A percentile compares a stretch with the other conserved stretches of the same genome.
phyloP scores from a whole-genome alignment of 2,329 filamentous ascomycete genomes.

The Thielaviopsis ethacetica region DNA sequence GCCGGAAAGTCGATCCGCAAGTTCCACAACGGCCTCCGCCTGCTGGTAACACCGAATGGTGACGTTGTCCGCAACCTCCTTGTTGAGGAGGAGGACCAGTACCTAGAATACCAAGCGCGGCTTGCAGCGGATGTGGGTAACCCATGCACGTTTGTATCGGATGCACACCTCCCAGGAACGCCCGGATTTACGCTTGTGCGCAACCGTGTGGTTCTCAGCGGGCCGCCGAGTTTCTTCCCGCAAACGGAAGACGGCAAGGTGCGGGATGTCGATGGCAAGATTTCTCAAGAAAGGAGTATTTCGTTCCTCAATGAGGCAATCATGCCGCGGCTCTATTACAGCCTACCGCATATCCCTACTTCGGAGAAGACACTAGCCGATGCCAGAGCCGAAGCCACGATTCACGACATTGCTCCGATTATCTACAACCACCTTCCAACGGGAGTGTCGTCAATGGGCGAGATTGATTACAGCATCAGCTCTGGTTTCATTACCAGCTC shows the following conservation, averaged over 20 bases:
- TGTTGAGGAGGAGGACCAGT: constrained; percentile 51
- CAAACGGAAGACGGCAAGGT: constrained; percentile 28
- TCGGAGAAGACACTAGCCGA: background rate
- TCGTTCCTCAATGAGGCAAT: constrained; percentile 56
- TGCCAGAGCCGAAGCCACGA: background rate
- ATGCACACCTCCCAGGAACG: constrained; percentile 23
- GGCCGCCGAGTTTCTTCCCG: constrained; percentile 45
- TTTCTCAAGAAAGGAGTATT: constrained; percentile 49
- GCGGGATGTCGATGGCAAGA: constrained; percentile 45
- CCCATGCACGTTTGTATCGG: constrained; percentile 39
- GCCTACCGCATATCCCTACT: background rate
- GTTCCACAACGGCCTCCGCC: constrained; percentile 39
- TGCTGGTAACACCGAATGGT: constrained; percentile 60
- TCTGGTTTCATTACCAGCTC: background rate
- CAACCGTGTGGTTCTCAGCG: constrained; percentile 48
- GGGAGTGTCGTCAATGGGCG: background rate
- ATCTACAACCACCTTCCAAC: background rate
- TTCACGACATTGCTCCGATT: background rate
- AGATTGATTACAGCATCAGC: background rate
- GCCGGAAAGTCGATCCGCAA: constrained; percentile 44
- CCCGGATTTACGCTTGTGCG: constrained; percentile 43
- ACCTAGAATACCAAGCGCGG: constrained; percentile 48
- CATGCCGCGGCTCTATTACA: constrained; percentile 27
- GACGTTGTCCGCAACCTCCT: constrained; percentile 60
- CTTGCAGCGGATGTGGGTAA: constrained; percentile 33